Conservation (phyloP, 768 basidiomycete genomes). For the Gloeophyllum trabeum region DNA sequence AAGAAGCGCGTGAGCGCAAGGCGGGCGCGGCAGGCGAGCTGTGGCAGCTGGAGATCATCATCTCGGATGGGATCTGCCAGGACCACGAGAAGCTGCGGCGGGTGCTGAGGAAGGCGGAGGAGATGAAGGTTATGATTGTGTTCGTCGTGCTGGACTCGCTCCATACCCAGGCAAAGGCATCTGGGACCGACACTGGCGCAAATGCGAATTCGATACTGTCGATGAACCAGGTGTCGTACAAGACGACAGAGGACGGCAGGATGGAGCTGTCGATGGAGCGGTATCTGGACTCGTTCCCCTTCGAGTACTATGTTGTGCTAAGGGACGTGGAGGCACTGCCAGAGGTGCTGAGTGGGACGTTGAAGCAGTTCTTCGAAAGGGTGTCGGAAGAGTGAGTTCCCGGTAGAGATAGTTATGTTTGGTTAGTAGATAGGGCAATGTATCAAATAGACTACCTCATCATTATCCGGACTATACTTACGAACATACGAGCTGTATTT, state of each 20-base stretch:
- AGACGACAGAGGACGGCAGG: slow-evolving; percentile 52
- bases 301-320: slow-evolving; percentile 94
- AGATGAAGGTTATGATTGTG: slow-evolving; percentile 88
- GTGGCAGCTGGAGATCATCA: slow-evolving; percentile 97
- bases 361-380: slow-evolving; percentile 88
- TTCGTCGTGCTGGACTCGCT: slow-evolving; percentile 94
- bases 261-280: slow-evolving; percentile 84
- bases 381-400: slow-evolving; percentile 52
- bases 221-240: slow-evolving; percentile 89
- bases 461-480: too few species aligned
- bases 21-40: slow-evolving; percentile 60
- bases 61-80: slow-evolving; percentile 98
- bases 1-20: slow-evolving; percentile 64
- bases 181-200: slow-evolving; percentile 8
- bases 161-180: slow-evolving; percentile 23
- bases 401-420: neutral
- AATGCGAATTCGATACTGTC: slow-evolving; percentile 70
- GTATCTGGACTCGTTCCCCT: slow-evolving; percentile 94
- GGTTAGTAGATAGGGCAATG: too few species aligned
- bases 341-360: slow-evolving; percentile 75
- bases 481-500: too few species aligned
- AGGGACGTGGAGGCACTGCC: slow-evolving; percentile 86
- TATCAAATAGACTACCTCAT: too few species aligned
- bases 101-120: slow-evolving; percentile 74
- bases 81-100: slow-evolving; percentile 81